Evolutionary conservation across 2,329 filamentous ascomycete species (phyloP), one percentile per base, ranked within the genome.

Genomic region (Ascochyta pisi): DNA sequence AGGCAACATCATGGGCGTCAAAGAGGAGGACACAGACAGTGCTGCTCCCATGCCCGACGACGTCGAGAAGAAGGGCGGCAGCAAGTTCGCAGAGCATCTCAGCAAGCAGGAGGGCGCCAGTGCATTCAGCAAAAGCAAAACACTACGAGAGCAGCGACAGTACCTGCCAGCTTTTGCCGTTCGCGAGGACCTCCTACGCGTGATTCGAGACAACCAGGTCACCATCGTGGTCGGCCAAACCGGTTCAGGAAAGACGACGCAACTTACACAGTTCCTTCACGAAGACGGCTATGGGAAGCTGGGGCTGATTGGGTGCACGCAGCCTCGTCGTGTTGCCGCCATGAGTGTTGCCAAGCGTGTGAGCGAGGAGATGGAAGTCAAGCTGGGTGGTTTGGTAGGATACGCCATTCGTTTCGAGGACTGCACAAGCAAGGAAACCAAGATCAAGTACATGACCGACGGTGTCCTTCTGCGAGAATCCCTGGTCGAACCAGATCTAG

Each of bases 261-360:
- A 99, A 76, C 79, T 99, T 58, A 97, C 96, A 0, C 96, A 99
- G 71, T 99, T 98, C 65, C 81, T 99, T 9, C 87, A 96, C 71
- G 95, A 99, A 76, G 95, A 98, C 68, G 96, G 96, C 0, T 99
- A 97, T 73, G 91, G 89, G 13, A 89, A 89, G 51, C 79, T 83
- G 29, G 95, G 95, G 44, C 88, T 97, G 83, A 98, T 99, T 66
- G 94, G 92, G 4, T 99, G 95, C 73, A 99, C 95, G 1, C 95
- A 99, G 66, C 95, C 95, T 48, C 87, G 95, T 68, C 90, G 95
- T 82, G 96, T 99, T 31, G 95, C 95, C 23, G 95, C 95, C 22
- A 99, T 99, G 95, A 97, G 93, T 78, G 95, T 99, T 26, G 95
- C 95, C 2, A 98, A 98, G 76, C 92, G 95, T 81, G 95, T 99